Evolutionary conservation across 306 rosid species (phyloP), one percentile per base, ranked within the genome.

Genomic region (Vigna nakashimae): DNA sequence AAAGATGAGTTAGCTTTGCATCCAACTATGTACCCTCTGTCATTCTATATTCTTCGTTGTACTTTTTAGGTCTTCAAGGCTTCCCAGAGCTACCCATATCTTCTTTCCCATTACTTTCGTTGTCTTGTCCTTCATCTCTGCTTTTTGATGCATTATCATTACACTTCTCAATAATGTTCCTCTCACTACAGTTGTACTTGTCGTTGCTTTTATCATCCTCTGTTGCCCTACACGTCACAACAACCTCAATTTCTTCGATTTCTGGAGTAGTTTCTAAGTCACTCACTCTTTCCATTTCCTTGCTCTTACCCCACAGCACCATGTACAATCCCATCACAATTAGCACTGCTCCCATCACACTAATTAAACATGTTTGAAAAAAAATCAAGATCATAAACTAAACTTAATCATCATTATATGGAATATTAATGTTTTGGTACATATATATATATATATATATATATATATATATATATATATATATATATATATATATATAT

Each of bases 251-350:
- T 24, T 78, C 71, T 42, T 65, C 20, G 1, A 60, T 13, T 57
- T 64, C 49, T 9, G 17, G 58, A 46, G 64, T 15, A 42, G 45
- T 68, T 59, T 76, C 82, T 6, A 62, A 24, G 69, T 73, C 63
- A 69, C 46, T 46, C 38, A 17, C 57, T 38, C 45, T 67, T 42
- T 67, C 52, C 56, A 9, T 50, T 71, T 85, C 88, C 65, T 78
- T 82, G 52, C 86, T 64, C 69, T 82, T 85, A 6, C 86, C 86
- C 88, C 88, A 85, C 17, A 82, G n/a, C 64, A 85, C 84, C 73
- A 70, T 4, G 70, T 82, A 85, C 73, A 85, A 71, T 11, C 88
- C 88, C 43, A 59, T 10, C 77, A 56, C 71, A 63, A 85, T 82
- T 45, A 85, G 58, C 79, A 79, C 70, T n/a, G 88, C 72, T 69